Conservation (phyloP, 2,329 filamentous ascomycete genomes). For the Leptographium lundbergii region DNA sequence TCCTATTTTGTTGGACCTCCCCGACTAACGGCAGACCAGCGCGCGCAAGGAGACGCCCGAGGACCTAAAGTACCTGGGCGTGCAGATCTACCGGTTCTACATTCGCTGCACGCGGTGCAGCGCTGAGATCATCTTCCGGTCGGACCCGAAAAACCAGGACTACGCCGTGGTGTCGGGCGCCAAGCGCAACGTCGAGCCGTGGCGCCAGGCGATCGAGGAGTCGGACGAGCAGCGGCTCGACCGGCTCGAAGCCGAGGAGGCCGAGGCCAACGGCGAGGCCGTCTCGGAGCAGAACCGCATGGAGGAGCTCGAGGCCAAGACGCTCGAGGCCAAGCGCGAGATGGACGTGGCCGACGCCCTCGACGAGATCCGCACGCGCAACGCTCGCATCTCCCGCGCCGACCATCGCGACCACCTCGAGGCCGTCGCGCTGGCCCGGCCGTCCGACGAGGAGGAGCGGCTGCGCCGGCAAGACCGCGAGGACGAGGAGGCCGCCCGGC, state of each 20-base stretch:
- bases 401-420: conserved; percentile 55
- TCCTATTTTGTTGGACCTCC: no score
- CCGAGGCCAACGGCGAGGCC: conserved; percentile 28
- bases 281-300: conserved; percentile 72
- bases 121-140: conserved; percentile 83
- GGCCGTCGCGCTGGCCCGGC: conserved; percentile 36
- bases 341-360: conserved; percentile 95
- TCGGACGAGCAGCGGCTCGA: conserved; percentile 81
- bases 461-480: conserved; percentile 62
- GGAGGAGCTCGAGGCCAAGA: conserved; percentile 91
- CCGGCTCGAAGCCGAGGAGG: conserved; percentile 65
- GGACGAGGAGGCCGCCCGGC: conserved; percentile 67
- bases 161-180: conserved; percentile 63
- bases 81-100: conserved; percentile 82
- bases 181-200: conserved; percentile 86
- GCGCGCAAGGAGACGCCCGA: conserved; percentile 85
- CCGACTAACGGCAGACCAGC: conserved; percentile 8
- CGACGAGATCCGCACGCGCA: conserved; percentile 85
- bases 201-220: conserved; percentile 59
- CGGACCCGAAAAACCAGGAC: conserved; percentile 90
- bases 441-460: conserved; percentile 45
- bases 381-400: conserved; percentile 73
- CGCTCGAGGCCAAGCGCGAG: conserved; percentile 79
- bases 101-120: conserved; percentile 80
- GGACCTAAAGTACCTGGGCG: conserved; percentile 68